These are phyloP conservation scores for Trematosphaeria pertusa DNA, from an alignment of 2,329 filamentous ascomycete genomes.

Conservation along the genomic window DNA sequence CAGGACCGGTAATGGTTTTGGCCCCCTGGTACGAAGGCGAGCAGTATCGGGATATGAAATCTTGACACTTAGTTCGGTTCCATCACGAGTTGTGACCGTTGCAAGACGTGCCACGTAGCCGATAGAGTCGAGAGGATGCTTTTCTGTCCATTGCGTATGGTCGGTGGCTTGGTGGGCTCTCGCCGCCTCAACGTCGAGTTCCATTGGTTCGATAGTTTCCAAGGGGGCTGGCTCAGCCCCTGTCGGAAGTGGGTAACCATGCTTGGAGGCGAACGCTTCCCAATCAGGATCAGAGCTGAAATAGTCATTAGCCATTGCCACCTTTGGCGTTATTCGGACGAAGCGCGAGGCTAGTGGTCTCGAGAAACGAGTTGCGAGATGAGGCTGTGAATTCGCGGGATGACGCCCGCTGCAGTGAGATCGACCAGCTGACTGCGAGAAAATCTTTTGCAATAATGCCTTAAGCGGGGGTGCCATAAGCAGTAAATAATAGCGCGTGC, in stretches of 20 bases:
- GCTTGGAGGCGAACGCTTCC: neutral
- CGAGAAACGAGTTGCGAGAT: too few species aligned
- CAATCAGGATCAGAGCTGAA: constrained; percentile 1
- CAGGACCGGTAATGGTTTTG: neutral
- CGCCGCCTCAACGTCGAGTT: neutral
- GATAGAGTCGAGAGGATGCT: neutral
- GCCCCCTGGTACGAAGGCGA: neutral
- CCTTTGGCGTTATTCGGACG: too few species aligned
- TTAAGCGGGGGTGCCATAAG: too few species aligned
- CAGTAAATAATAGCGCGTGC: too few species aligned
- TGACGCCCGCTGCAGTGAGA: too few species aligned
- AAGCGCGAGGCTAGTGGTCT: too few species aligned
- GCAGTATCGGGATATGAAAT: neutral
- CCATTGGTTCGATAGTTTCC: neutral
- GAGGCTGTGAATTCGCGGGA: too few species aligned
- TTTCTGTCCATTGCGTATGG: neutral
- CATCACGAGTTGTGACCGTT: neutral
- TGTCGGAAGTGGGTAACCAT: constrained; percentile 1
- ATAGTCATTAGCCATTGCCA: too few species aligned
- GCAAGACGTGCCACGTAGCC: neutral
- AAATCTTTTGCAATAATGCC: too few species aligned
- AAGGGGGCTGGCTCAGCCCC: neutral
- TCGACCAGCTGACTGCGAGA: too few species aligned
- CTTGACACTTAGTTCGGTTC: neutral
- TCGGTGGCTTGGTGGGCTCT: neutral